Evolutionary conservation across 2,329 filamentous ascomycete species (phyloP).

Genomic region (Graphiopsis chlorocephala): DNA sequence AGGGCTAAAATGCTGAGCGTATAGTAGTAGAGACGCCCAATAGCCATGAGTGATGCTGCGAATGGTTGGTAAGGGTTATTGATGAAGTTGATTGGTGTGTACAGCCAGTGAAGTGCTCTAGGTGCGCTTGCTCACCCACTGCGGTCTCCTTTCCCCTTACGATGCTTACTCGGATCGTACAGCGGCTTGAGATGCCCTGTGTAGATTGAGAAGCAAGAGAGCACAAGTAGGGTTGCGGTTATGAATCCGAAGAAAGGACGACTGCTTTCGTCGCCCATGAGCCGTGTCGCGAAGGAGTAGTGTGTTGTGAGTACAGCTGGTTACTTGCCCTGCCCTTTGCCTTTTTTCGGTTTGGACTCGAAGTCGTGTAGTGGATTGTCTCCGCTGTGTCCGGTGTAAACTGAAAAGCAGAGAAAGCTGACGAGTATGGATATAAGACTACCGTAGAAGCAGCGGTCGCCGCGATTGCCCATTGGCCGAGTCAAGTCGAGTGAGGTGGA

Average conservation of each 20-base stretch:
- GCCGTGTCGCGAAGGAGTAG: neutral
- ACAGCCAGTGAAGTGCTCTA: neutral
- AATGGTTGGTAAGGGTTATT: neutral
- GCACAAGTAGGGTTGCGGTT: neutral
- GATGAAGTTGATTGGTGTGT: neutral
- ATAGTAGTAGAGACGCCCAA: conserved; percentile 32
- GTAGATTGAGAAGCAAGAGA: neutral
- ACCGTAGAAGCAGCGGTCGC: neutral
- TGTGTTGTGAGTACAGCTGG: neutral
- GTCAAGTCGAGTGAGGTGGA: neutral
- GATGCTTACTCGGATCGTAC: neutral
- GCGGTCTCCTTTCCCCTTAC: neutral
- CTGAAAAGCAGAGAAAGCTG: neutral
- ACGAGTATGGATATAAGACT: neutral
- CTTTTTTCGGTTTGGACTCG: neutral
- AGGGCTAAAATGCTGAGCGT: conserved; percentile 21
- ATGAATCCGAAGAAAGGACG: neutral
- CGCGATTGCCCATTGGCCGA: neutral
- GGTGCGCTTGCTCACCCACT: neutral
- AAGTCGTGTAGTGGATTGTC: neutral
- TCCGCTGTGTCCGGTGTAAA: neutral
- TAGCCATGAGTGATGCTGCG: conserved; percentile 23
- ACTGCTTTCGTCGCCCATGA: conserved; percentile 1
- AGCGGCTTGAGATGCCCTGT: neutral
- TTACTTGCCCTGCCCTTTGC: neutral